A percentile compares a stretch with the other conserved stretches of the same genome.
These are phyloP conservation scores for Sambucus nigra DNA, from an alignment of 129 eudicot genomes.

Conservation along the genomic window DNA sequence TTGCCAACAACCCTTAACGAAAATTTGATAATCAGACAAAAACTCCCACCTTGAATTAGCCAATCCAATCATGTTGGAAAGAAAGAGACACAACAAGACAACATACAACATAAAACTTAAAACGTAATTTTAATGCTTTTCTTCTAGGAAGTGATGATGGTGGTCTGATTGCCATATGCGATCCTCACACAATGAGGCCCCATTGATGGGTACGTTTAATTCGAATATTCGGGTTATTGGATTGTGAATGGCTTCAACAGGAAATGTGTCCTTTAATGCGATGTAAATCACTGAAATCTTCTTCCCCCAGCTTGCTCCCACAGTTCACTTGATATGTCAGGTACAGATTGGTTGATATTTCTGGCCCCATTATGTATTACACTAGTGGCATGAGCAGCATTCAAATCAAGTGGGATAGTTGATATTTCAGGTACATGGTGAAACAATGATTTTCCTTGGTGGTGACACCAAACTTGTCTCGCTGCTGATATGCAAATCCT, in stretches of 20 bases:
- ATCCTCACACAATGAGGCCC: conserved; percentile 14
- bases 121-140: no score
- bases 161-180: conserved; percentile 15
- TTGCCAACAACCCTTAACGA: no score
- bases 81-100: no score
- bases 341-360: background rate
- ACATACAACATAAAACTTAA: no score
- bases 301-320: no score
- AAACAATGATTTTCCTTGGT: background rate
- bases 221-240: background rate
- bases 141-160: conserved; percentile 5
- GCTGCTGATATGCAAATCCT: no score
- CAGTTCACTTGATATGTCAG: background rate
- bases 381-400: background rate
- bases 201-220: background rate
- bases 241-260: background rate
- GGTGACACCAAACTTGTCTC: no score
- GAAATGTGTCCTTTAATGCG: background rate
- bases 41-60: no score
- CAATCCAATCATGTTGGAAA: no score
- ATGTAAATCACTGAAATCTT: background rate
- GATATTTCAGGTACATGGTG: background rate
- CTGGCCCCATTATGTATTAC: background rate
- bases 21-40: no score
- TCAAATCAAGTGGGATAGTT: background rate